These are phyloP conservation scores for Juglanconis oblonga DNA, from an alignment of 2,329 filamentous ascomycete genomes.

Conservation along the genomic window DNA sequence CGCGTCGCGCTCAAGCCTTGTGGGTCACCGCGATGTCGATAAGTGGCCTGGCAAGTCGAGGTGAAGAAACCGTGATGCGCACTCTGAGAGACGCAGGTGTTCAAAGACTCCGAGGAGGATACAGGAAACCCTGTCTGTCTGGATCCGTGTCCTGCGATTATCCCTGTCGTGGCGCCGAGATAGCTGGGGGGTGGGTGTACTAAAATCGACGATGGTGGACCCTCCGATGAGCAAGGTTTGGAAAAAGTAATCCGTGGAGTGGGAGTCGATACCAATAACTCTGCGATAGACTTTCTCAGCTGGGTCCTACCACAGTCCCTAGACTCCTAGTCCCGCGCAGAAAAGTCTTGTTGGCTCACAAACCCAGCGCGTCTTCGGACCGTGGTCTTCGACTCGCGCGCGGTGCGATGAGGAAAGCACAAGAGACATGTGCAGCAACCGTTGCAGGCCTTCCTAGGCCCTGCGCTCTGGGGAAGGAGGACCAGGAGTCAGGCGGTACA, in stretches of 20 bases:
- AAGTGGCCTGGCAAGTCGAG: background rate
- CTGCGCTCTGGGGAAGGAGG: background rate
- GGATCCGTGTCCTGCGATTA: constrained; percentile 2
- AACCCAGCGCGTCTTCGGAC: background rate
- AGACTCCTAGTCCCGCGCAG: background rate
- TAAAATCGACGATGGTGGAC: constrained; percentile 15
- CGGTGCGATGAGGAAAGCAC: background rate
- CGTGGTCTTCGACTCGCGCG: too few relatives aligned
- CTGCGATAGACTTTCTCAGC: background rate
- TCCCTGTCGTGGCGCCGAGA: constrained; percentile 11
- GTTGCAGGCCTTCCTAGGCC: background rate
- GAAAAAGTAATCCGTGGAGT: background rate
- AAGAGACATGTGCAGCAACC: background rate
- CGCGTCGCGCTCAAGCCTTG: background rate
- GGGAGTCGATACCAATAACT: background rate
- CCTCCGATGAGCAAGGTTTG: constrained; percentile 8
- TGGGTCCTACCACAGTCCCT: background rate
- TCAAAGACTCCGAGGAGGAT: background rate
- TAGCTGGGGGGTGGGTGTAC: constrained; percentile 4
- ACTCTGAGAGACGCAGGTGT: background rate
- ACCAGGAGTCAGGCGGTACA: background rate
- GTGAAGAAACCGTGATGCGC: background rate
- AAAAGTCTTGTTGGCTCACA: background rate
- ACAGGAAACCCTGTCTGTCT: background rate
- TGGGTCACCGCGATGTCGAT: background rate